Evolutionary conservation across 495 filamentous ascomycete species (phyloP).

Genomic region (Penicillium odoratum): DNA sequence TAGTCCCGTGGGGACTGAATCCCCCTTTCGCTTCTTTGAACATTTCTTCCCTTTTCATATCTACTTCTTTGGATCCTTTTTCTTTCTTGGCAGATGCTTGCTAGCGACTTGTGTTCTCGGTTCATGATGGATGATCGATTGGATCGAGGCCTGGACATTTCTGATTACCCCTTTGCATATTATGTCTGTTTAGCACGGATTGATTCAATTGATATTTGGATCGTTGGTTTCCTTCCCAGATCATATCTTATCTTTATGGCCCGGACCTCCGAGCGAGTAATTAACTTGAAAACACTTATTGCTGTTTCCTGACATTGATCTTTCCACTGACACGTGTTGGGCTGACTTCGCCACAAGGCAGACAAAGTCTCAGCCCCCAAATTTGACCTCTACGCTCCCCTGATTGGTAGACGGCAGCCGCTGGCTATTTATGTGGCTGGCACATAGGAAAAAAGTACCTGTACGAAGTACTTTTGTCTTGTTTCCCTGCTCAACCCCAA

Average conservation of each 20-base stretch:
- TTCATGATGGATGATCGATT: conserved; percentile 23
- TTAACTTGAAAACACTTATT: too few species aligned
- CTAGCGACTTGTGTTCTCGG: conserved; percentile 10
- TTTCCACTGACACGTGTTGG: too few species aligned
- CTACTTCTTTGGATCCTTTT: not conserved
- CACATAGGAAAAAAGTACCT: too few species aligned
- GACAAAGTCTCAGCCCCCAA: too few species aligned
- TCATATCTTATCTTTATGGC: not conserved
- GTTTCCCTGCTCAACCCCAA: too few species aligned
- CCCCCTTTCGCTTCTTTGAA: conserved; percentile 20
- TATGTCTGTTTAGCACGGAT: not conserved
- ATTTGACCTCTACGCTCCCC: too few species aligned
- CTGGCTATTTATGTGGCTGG: too few species aligned
- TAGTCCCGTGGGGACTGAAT: conserved; percentile 12
- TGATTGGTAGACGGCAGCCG: too few species aligned
- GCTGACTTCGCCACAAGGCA: too few species aligned
- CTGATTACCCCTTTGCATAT: not conserved
- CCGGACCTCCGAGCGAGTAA: not conserved
- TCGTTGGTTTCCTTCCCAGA: not conserved
- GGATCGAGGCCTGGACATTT: conserved; percentile 18
- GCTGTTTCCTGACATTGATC: too few species aligned
- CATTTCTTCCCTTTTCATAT: conserved; percentile 18
- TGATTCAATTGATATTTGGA: conserved; percentile 5
- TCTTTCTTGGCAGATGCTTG: conserved; percentile 13
- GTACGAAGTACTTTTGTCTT: too few species aligned